A percentile compares a stretch with the other conserved stretches of the same genome.
Evolutionary conservation across 768 basidiomycete species (phyloP).

Genomic region (Crucibulum laeve): DNA sequence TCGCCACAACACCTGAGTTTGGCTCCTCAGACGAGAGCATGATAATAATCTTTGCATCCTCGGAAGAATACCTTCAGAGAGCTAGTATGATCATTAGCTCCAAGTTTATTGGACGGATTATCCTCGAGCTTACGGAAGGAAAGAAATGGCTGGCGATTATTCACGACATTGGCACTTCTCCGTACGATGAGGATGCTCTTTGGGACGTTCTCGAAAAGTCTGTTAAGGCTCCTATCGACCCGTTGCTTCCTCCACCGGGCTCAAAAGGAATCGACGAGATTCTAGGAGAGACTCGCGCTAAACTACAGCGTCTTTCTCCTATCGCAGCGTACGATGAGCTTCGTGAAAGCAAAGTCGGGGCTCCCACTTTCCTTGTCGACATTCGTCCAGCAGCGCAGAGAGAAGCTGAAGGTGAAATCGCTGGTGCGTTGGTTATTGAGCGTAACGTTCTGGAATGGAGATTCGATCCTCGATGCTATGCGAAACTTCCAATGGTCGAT

Average conservation of each 20-base stretch:
- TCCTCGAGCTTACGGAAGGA: slow-evolving; percentile 24
- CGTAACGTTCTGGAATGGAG: slow-evolving; percentile 78
- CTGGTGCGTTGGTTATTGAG: slow-evolving; percentile 69
- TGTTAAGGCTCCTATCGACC: slow-evolving; percentile 54
- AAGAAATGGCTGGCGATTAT: slow-evolving; percentile 40
- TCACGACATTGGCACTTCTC: slow-evolving; percentile 46
- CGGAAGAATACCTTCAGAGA: slow-evolving; percentile 54
- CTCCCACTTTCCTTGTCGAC: slow-evolving; percentile 73
- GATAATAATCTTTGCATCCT: slow-evolving; percentile 57
- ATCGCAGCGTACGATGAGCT: slow-evolving; percentile 59
- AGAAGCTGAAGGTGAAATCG: slow-evolving; percentile 50
- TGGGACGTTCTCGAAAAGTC: slow-evolving; percentile 71
- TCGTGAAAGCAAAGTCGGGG: slow-evolving; percentile 42
- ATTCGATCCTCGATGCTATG: slow-evolving; percentile 64
- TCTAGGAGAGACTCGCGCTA: slow-evolving; percentile 53
- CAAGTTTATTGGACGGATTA: slow-evolving; percentile 66
- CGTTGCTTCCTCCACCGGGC: slow-evolving; percentile 58
- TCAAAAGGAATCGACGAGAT: slow-evolving; percentile 56
- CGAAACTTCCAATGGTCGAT: slow-evolving; percentile 62
- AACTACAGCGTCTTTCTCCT: slow-evolving; percentile 61
- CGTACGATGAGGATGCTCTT: slow-evolving; percentile 63
- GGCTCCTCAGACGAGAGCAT: slow-evolving; percentile 28
- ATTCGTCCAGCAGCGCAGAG: slow-evolving; percentile 67
- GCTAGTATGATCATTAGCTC: slow-evolving; percentile 60
- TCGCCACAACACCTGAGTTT: slow-evolving; percentile 43